These are phyloP conservation scores for Pleurotus pulmonarius DNA, from an alignment of 768 basidiomycete species.

Conservation along the genomic window DNA sequence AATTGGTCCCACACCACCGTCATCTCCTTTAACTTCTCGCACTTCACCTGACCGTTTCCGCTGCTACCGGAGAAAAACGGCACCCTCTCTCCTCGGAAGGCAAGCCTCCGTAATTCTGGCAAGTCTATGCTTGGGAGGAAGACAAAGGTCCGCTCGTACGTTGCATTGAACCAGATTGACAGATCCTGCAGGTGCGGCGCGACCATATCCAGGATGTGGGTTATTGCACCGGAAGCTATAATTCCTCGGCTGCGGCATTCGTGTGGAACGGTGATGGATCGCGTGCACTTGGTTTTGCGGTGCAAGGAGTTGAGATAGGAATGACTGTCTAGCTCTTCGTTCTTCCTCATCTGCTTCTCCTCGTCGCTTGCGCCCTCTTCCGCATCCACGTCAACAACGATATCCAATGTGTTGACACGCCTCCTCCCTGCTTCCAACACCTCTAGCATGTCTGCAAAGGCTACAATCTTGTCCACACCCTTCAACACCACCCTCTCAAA, in stretches of 20 bases:
- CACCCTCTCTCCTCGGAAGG: constrained; percentile 1
- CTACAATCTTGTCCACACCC: neutral
- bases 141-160: neutral
- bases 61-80: neutral
- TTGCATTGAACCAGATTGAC: constrained; percentile 1
- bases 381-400: neutral
- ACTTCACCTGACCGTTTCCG: neutral
- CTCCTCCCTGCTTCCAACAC: neutral
- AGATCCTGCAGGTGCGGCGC: neutral
- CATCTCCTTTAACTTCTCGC: neutral
- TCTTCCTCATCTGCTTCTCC: no score
- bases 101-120: neutral
- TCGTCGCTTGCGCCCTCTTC: neutral
- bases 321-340: neutral
- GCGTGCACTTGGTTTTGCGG: neutral
- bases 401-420: neutral
- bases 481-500: neutral
- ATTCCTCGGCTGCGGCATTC: constrained; percentile 1
- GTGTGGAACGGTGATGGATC: neutral
- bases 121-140: neutral
- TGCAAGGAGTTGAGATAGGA: neutral
- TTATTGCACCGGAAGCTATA: neutral
- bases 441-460: neutral
- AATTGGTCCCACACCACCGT: neutral
- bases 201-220: neutral